Base-by-base conservation (phyloP, 805 yeast genomes). In the Middelhovenomyces tepae region DNA sequence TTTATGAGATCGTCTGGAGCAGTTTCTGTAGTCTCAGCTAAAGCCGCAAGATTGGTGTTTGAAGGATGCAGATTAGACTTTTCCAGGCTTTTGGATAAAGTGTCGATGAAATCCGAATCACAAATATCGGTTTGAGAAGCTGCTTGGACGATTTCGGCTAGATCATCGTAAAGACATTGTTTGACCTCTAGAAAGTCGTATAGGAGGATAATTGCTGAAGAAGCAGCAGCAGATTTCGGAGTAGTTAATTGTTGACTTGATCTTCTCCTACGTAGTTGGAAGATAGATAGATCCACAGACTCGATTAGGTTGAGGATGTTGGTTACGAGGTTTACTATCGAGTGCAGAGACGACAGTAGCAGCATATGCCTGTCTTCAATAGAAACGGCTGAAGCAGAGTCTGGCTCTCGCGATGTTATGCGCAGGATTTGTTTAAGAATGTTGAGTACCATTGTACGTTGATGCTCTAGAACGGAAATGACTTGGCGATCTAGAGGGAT, bases 131-230 rank as follows among this genome's bases (percentile, higher is more conserved):
- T 29, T 22, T 43, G 37, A 19, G 34, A 33, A 18, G 30, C 25
- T 9, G 32, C 38, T 10, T 28, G 27, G 4, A 28, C 27, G 20
- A 40, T 30, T 9, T 36, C 40, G 9, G 36, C 32, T 20, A 43
- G 23, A 16, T 22, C 43, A 11, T 42, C 48, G 52, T 84, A 87
- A 16, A 82, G 52, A 6, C 69, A 66, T 51, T 85, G 95, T 46
- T 85, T 86, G 29, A 70, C 59, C 40, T 78, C 79, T 47, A 77
- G 71, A 50, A 81, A 85, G 32, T 82, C 93, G 27, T 35, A 40
- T n/a, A 78, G 62, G 4, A 76, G 31, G 18, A 32, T n/a, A 41
- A 36, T 25, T 8, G 33, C 26, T 4, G 32, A 25, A 27, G 15
- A 27, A 22, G 39, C 34, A 9, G 34, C 27, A 11, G 36, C 36